Evolutionary conservation across 768 basidiomycete genomes (phyloP).

Genomic region (Megacollybia marginata): DNA sequence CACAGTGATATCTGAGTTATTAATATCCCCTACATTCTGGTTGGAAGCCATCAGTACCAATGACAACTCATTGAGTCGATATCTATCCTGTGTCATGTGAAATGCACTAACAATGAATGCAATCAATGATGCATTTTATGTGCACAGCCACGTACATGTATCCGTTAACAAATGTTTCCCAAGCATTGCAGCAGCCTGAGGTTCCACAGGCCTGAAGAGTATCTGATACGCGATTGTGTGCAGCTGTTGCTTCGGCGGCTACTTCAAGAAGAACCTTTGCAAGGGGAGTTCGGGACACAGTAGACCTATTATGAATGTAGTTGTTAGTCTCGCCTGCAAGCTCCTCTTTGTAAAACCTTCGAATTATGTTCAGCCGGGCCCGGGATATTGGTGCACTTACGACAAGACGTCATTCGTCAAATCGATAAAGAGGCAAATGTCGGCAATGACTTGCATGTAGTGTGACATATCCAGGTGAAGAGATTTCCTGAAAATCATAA

Average conservation of each 20-base stretch:
- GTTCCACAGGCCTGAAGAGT: not conserved
- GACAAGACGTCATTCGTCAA: constrained; percentile 5
- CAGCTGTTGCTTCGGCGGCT: not conserved
- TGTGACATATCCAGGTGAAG: constrained; percentile 1
- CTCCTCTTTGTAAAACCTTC: constrained; percentile 6
- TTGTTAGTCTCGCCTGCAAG: constrained; percentile 2
- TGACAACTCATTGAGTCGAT: not conserved
- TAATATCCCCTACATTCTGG: no score
- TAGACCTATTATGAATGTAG: constrained; percentile 5
- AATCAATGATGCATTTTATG: not conserved
- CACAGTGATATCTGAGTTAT: no score
- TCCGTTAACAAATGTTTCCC: not conserved
- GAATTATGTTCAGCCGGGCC: not conserved
- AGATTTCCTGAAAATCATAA: constrained; percentile 2
- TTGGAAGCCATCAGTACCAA: no score
- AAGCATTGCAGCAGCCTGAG: not conserved
- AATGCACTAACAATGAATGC: not conserved
- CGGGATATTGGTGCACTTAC: constrained; percentile 1
- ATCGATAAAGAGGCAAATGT: constrained; percentile 3
- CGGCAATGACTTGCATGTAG: constrained; percentile 4
- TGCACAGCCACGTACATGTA: not conserved
- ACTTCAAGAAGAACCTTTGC: not conserved
- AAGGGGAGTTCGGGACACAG: not conserved
- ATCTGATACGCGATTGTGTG: not conserved
- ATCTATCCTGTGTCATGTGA: not conserved